phyloP scores from a whole-genome alignment of 192 early-diverging fungal genomes.

The Pilaira anomala region DNA sequence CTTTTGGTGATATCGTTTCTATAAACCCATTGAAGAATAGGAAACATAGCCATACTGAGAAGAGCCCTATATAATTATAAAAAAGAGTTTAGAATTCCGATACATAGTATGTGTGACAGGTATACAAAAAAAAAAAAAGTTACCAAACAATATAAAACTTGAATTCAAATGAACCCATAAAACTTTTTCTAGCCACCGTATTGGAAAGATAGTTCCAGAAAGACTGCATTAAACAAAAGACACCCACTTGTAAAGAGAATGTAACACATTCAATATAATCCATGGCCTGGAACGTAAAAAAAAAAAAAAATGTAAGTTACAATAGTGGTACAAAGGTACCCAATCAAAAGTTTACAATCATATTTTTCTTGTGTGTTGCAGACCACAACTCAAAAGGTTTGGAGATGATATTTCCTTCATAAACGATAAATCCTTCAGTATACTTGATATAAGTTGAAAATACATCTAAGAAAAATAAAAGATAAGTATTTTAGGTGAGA shows the following conservation, averaged over 20 bases:
- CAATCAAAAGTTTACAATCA: constrained; percentile 14
- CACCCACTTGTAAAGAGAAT: constrained; percentile 23
- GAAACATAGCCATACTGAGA: constrained; percentile 23
- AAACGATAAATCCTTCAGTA: constrained; percentile 20
- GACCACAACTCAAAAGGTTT: constrained; percentile 26
- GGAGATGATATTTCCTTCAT: constrained; percentile 14
- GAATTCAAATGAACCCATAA: constrained; percentile 36
- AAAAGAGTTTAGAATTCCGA: background rate
- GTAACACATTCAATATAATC: constrained; percentile 29
- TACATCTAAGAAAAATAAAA: constrained; percentile 19
- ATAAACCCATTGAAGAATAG: constrained; percentile 27
- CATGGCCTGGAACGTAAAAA: constrained; percentile 13
- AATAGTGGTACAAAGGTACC: background rate
- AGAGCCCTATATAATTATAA: constrained; percentile 19
- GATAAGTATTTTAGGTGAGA: background rate
- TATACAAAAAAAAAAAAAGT: background rate
- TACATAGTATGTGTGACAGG: background rate
- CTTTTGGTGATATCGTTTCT: constrained; percentile 11
- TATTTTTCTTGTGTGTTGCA: constrained; percentile 11
- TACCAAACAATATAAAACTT: constrained; percentile 31
- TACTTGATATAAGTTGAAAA: constrained; percentile 32
- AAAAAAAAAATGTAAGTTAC: background rate
- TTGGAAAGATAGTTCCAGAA: constrained; percentile 39
- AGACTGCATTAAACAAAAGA: constrained; percentile 35
- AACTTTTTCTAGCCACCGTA: constrained; percentile 25